A percentile compares a stretch with the other conserved stretches of the same genome.
Conservation (phyloP, 192 early-diverging fungal genomes). For the Backusella circina region DNA sequence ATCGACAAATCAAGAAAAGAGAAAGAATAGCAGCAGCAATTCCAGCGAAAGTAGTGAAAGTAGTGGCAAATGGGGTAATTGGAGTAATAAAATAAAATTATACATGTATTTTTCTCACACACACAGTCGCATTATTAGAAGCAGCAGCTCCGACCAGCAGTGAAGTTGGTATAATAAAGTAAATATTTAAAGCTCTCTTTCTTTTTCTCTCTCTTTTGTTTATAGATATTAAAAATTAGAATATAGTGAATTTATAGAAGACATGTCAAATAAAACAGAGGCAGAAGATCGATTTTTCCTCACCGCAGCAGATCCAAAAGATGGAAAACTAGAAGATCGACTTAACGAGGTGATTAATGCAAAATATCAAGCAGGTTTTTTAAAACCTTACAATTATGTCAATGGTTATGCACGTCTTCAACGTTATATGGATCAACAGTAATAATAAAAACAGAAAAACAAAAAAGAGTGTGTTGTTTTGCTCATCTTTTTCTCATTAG, state of each 20-base stretch:
- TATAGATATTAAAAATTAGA: no score
- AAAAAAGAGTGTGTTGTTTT: not conserved
- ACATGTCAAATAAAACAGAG: constrained; percentile 3
- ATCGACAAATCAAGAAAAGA: not conserved
- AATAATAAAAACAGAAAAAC: constrained; percentile 5
- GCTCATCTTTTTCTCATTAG: constrained; percentile 19
- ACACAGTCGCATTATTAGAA: not conserved
- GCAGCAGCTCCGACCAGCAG: not conserved
- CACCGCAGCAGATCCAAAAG: constrained; percentile 88
- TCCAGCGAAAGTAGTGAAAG: constrained; percentile 2
- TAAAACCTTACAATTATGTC: constrained; percentile 97
- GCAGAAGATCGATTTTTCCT: constrained; percentile 77
- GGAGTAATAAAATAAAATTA: not conserved
- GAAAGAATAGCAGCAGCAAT: constrained; percentile 4
- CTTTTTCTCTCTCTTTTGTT: not conserved
- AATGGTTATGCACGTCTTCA: constrained; percentile 88
- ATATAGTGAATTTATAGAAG: constrained; percentile 6
- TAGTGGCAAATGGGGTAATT: not conserved
- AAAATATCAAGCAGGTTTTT: constrained; percentile 92
- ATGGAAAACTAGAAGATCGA: constrained; percentile 88
- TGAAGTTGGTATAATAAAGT: constrained; percentile 1
- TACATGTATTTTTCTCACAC: not conserved
- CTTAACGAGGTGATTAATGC: constrained; percentile 91
- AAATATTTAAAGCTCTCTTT: not conserved
- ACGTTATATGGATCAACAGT: constrained; percentile 85